Evolutionary conservation across 805 yeast species (phyloP), one percentile per base, ranked within the genome.

Genomic region (Myxozyma neotropica): DNA sequence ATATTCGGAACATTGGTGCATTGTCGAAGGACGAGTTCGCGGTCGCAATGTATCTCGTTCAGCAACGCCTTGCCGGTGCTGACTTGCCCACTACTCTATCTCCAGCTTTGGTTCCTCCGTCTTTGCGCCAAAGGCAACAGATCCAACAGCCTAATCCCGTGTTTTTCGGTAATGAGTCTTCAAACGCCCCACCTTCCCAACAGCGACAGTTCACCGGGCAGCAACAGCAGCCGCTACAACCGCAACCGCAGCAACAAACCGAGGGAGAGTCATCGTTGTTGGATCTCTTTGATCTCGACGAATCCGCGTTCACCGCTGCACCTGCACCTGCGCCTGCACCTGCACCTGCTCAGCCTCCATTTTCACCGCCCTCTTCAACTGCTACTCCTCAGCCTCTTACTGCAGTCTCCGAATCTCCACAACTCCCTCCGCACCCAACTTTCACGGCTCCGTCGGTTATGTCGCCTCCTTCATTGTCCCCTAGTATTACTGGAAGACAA

Each of bases 31-130:
- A 83, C 65, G 99, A 94, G 72, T 94, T 94, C 73, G 85, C 95
- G 2, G 86, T 94, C 70, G 97, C 98, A 17, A 87, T 94, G 89
- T 93, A 86, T 71, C 81, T 94, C 66, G 94, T 94, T 7, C 95
- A 91, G 74, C 88, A 87, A 73, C 87, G 83, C 69, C 78, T 92
- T 59, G 81, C 88, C 1, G 98, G 98, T 19, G 78, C 78, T 38
- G 84, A 82, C 27, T 78, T 94, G 64, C 98, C 99, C 1, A 83
- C 83, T 58, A 81, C 85, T 13, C 83, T 91, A 23, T 97, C 97
- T 1, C 81, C 81, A 19, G 79, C 83, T 26, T 77, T 92, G 67
- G 70, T 83, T 29, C 64, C 69, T 21, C 61, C 67, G 10, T 39
- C 62, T 12, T n/a, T 55, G 23, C 58, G 68, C 23, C 48, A 36